Percentiles rank a stretch among this genome's conserved stretches.
These are phyloP conservation scores for Geum urbanum DNA, from an alignment of 306 rosid genomes.

Conservation along the genomic window DNA sequence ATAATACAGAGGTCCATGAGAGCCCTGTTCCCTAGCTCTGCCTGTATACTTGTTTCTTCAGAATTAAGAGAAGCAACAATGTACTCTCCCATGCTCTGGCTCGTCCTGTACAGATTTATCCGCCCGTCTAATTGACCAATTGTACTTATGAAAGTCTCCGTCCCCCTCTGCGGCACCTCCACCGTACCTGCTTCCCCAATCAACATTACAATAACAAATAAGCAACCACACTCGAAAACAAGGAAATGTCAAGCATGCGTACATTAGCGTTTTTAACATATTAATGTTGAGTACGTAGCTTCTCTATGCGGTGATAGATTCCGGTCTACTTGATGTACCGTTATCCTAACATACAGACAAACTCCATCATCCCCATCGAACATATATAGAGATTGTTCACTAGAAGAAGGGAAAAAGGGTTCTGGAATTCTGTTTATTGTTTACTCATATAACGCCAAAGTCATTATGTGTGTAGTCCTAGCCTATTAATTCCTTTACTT, in stretches of 20 bases:
- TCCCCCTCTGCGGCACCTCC: slow-evolving; percentile 51
- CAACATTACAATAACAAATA: slow-evolving; percentile 6
- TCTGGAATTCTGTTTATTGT: too few species aligned
- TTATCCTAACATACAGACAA: too few species aligned
- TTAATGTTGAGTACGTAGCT: too few species aligned
- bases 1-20: slow-evolving; percentile 68
- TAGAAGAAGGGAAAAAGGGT: too few species aligned
- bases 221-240: background rate
- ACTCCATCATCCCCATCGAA: too few species aligned
- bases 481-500: background rate
- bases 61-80: slow-evolving; percentile 16
- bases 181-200: slow-evolving; percentile 45
- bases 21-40: slow-evolving; percentile 37
- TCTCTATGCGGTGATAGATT: too few species aligned
- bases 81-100: slow-evolving; percentile 24
- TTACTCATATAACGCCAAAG: too few species aligned
- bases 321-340: background rate
- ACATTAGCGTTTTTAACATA: background rate
- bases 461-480: too few species aligned
- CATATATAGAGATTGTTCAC: too few species aligned
- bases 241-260: background rate
- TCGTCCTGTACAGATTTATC: slow-evolving; percentile 34
- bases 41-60: slow-evolving; percentile 17
- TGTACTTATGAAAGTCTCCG: slow-evolving; percentile 59
- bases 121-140: slow-evolving; percentile 62